A percentile compares a stretch with the other conserved stretches of the same genome.
Evolutionary conservation across 345 rosid species (phyloP).

Genomic region (Dipteronia dyeriana): DNA sequence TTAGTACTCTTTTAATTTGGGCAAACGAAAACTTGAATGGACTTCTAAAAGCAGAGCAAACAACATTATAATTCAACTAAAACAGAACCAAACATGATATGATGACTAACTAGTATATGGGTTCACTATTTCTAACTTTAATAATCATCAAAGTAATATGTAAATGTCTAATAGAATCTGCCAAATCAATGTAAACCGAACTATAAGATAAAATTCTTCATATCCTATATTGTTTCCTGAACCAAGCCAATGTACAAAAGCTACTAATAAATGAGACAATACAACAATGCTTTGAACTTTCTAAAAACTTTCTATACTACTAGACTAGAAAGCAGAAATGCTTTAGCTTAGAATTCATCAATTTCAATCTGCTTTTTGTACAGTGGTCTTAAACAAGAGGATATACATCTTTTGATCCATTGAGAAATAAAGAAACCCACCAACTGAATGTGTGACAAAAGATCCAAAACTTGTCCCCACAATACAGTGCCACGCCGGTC

Average conservation of each 20-base stretch:
- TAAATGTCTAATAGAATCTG: background rate
- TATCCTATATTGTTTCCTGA: conserved; percentile 20
- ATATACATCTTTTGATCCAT: conserved; percentile 56
- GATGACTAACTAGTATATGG: background rate
- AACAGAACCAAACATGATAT: background rate
- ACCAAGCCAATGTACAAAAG: conserved; percentile 27
- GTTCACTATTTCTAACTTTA: background rate
- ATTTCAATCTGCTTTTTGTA: conserved; percentile 51
- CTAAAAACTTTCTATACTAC: conserved; percentile 5
- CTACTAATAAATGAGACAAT: conserved; percentile 9
- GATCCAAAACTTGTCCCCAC: conserved; percentile 70
- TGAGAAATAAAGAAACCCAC: conserved; percentile 63
- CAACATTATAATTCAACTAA: background rate
- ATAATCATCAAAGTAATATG: background rate
- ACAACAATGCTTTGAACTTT: conserved; percentile 9
- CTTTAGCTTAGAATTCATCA: conserved; percentile 6
- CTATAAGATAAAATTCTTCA: conserved; percentile 8
- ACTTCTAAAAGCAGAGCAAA: background rate
- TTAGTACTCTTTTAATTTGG: background rate
- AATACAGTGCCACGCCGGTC: conserved; percentile 71
- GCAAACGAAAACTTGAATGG: background rate
- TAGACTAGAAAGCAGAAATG: conserved; percentile 14
- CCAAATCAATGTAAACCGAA: background rate
- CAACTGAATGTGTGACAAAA: conserved; percentile 61
- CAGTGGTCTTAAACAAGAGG: conserved; percentile 62